These are phyloP conservation scores for Tetraselmis striata DNA, from an alignment of 139 green algal genomes.

Conservation along the genomic window DNA sequence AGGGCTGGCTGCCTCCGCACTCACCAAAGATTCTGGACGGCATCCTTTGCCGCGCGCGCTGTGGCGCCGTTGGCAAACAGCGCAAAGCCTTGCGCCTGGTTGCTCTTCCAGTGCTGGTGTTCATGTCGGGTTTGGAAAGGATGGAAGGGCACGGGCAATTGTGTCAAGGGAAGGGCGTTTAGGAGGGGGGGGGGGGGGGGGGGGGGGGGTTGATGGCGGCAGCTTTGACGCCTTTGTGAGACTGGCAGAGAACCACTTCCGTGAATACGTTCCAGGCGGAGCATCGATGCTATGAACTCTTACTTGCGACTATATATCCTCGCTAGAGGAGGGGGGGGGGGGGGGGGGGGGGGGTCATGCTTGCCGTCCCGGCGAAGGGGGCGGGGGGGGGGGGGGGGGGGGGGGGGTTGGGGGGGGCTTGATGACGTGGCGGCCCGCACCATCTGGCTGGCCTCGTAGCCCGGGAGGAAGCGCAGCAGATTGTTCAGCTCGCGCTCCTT, in stretches of 20 bases:
- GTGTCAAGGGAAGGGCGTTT: neutral
- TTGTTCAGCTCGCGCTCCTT: conserved; percentile 94
- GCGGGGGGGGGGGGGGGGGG: too few species aligned
- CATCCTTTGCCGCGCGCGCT: conserved; percentile 47
- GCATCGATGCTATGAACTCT: too few species aligned
- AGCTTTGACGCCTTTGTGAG: too few species aligned
- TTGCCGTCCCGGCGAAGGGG: too few species aligned
- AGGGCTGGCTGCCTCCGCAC: neutral
- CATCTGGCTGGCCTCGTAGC: conserved; percentile 68
- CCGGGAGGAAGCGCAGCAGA: conserved; percentile 81
- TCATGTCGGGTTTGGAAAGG: too few species aligned
- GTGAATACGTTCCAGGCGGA: too few species aligned
- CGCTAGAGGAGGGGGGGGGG: neutral
- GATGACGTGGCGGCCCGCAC: too few species aligned
- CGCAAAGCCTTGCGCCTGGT: conserved; percentile 72
- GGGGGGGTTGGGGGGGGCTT: neutral
- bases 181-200: neutral
- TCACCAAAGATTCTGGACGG: conserved; percentile 50
- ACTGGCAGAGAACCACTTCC: too few species aligned
- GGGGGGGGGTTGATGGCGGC: too few species aligned
- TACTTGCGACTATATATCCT: too few species aligned
- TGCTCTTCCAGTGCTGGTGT: neutral
- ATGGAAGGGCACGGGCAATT: neutral
- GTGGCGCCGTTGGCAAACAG: conserved; percentile 53
- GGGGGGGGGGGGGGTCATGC: too few species aligned